These are phyloP conservation scores for Lactarius vividus DNA, from an alignment of 768 basidiomycete genomes.

Conservation along the genomic window DNA sequence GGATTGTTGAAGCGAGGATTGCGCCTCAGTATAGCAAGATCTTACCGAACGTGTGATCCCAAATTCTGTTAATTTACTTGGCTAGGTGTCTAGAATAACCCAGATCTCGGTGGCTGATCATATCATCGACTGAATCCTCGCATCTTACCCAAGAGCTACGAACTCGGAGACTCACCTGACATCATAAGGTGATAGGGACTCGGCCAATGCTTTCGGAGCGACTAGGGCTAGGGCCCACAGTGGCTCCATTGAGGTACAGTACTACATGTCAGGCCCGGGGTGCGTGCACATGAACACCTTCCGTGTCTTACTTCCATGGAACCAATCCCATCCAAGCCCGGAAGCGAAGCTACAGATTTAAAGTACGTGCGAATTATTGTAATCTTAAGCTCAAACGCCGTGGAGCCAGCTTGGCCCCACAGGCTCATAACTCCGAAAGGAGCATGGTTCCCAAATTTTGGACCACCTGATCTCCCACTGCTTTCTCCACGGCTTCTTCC, in stretches of 20 bases:
- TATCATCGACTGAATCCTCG: neutral
- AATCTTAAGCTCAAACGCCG: neutral
- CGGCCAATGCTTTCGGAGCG: neutral
- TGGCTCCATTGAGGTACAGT: neutral
- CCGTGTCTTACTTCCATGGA: neutral
- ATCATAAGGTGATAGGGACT: neutral
- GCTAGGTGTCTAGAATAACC: neutral
- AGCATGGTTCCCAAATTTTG: constrained; percentile 95
- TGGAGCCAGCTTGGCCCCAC: neutral
- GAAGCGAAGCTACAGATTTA: neutral
- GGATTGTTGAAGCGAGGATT: neutral
- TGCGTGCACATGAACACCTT: too few relatives aligned
- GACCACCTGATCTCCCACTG: constrained; percentile 96
- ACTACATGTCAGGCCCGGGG: too few relatives aligned
- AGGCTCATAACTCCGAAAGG: constrained; percentile 75
- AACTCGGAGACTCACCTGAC: neutral
- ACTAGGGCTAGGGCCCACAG: neutral
- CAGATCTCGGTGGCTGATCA: neutral
- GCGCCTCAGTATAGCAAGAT: constrained; percentile 10
- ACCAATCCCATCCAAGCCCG: neutral
- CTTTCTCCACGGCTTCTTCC: constrained; percentile 96
- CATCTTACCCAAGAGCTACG: neutral
- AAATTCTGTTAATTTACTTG: constrained; percentile 1
- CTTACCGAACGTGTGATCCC: constrained; percentile 17
- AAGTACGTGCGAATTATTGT: neutral